Evolutionary conservation across 1,284 basidiomycete species (phyloP), one percentile per base, ranked within the genome.

Genomic region (Hymenochaete sp.): DNA sequence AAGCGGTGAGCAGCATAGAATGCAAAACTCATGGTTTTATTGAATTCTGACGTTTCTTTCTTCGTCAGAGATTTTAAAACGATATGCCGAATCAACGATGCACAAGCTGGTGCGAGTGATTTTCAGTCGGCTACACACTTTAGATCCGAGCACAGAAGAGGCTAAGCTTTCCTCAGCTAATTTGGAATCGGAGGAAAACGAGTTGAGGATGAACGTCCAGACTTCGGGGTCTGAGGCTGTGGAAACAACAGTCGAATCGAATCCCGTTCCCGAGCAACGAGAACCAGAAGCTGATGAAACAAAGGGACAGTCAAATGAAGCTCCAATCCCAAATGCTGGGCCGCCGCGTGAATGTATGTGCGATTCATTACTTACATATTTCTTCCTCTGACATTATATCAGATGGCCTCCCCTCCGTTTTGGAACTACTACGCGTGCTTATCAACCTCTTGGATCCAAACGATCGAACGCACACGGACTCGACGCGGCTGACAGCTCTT

Each of bases 21-120:
- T 16, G n/a, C 43, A 27, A 13, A n/a, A 33, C 35, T 27, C 29
- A n/a, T 14, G 13, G 18, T 13, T 8, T 35, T n/a, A 3, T n/a
- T 28, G 2, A 11, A 18, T 22, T 21, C 51, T 56, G 37, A 51
- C 37, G 22, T 22, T 45, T 41, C 13, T 5, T 52, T 49, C 53
- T n/a, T 41, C 41, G 43, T 24, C 61, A 90, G 91, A 93, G 64
- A 82, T 88, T 46, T 71, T 96, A 14, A 79, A 96, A 38, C 79
- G 86, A 29, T 90, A 89, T n/a, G 93, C 96, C 1, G 93, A 98
- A 62, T 77, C 79, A n/a, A 89, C 85, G 0, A 95, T 98, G 78
- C 86, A 95, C 55, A 70, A 78, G 1, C 78, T 98, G 53, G 86
- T 93, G 27, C 75, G 88, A 54, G 78, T 75, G 1, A 81, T 89